phyloP scores from a whole-genome alignment of 2,329 filamentous ascomycete species.

The Aspergillus felis region DNA sequence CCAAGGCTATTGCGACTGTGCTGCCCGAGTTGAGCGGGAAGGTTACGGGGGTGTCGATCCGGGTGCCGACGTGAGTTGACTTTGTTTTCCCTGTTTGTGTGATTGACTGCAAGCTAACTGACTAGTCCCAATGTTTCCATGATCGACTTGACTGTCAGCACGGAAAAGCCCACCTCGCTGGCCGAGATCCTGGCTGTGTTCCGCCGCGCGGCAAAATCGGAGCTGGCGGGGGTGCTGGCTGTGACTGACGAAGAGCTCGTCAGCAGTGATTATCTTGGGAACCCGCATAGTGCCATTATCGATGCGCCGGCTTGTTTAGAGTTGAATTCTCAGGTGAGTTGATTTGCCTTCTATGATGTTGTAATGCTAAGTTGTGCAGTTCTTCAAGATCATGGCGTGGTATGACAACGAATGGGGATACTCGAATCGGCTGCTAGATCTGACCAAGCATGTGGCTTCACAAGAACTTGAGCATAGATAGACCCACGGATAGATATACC shows the following conservation, averaged over 20 bases:
- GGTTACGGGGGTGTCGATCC: constrained; percentile 93
- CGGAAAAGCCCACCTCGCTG: constrained; percentile 66
- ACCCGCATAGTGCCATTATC: constrained; percentile 85
- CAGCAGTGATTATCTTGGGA: constrained; percentile 81
- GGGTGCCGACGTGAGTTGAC: constrained; percentile 71
- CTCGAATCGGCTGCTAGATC: constrained; percentile 78
- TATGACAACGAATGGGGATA: constrained; percentile 98
- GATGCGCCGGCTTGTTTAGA: constrained; percentile 93
- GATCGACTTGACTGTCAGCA: constrained; percentile 82
- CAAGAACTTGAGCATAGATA: constrained; percentile 15
- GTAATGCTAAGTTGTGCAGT: constrained; percentile 58
- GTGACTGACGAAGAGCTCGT: constrained; percentile 92
- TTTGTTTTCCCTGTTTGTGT: too few species aligned
- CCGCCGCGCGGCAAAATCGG: constrained; percentile 39
- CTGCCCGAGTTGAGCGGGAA: constrained; percentile 90
- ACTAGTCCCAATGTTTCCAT: constrained; percentile 79
- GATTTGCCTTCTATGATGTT: too few species aligned
- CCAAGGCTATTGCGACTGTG: constrained; percentile 95
- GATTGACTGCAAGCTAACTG: background rate
- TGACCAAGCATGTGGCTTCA: constrained; percentile 34
- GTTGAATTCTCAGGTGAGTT: constrained; percentile 55
- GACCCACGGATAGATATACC: too few species aligned
- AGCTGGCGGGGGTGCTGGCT: constrained; percentile 62
- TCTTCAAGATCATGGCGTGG: constrained; percentile 91
- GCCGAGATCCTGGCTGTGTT: constrained; percentile 23